phyloP scores from a whole-genome alignment of 306 rosid species.

The Arachis stenosperma region DNA sequence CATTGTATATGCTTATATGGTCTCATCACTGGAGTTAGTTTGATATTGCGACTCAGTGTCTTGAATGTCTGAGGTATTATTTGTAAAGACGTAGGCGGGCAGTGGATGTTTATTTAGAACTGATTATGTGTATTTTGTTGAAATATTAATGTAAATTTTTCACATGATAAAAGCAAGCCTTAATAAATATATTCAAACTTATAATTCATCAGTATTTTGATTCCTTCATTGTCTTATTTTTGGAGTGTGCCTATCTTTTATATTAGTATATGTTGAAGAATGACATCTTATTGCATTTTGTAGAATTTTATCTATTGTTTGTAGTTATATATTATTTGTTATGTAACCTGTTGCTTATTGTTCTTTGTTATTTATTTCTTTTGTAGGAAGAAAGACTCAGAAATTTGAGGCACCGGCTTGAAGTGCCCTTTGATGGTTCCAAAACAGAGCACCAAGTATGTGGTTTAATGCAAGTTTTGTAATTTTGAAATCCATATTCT shows the following conservation, averaged over 20 bases:
- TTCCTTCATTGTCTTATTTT: background rate
- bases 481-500: slow-evolving; percentile 18
- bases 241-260: background rate
- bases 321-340: background rate
- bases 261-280: background rate
- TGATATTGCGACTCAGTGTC: slow-evolving; percentile 14
- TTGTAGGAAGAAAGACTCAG: slow-evolving; percentile 79
- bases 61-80: slow-evolving; percentile 28
- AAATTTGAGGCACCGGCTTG: slow-evolving; percentile 63
- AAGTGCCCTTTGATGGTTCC: slow-evolving; percentile 90
- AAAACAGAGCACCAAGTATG: slow-evolving; percentile 83
- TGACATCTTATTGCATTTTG: background rate
- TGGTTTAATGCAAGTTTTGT: slow-evolving; percentile 23
- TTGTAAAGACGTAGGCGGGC: slow-evolving; percentile 12
- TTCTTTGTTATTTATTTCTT: slow-evolving; percentile 35
- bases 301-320: background rate
- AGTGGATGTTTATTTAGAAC: slow-evolving; percentile 25
- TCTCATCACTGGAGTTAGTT: slow-evolving; percentile 22
- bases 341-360: slow-evolving; percentile 18
- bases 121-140: slow-evolving; percentile 32
- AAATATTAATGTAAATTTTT: slow-evolving; percentile 17
- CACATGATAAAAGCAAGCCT: background rate
- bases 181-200: background rate
- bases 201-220: background rate
- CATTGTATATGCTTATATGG: too few species aligned